Evolutionary conservation across 2,329 filamentous ascomycete species (phyloP).

Genomic region (Microcyclospora pomicola): DNA sequence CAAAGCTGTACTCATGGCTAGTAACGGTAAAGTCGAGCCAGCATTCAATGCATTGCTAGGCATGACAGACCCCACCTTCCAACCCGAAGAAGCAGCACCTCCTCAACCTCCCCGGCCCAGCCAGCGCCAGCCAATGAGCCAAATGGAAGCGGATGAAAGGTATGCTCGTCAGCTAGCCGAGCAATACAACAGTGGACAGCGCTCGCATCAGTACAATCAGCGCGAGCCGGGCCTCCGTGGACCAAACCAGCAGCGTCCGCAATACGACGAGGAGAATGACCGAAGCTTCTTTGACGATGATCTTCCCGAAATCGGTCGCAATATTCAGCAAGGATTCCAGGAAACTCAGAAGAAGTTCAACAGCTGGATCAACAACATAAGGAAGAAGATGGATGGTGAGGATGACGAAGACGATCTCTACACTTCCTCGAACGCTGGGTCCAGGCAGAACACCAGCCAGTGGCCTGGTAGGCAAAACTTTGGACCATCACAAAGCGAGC

Average conservation of each 20-base stretch:
- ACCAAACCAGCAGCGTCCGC: constrained; percentile 34
- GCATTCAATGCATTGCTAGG: constrained; percentile 87
- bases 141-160: constrained; percentile 79
- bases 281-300: constrained; percentile 94
- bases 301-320: constrained; percentile 81
- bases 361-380: constrained; percentile 78
- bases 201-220: constrained; percentile 16
- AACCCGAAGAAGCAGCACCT: constrained; percentile 43
- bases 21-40: constrained; percentile 74
- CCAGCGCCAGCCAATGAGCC: constrained; percentile 50
- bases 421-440: constrained; percentile 11
- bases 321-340: constrained; percentile 82
- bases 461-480: constrained; percentile 22
- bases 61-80: constrained; percentile 42
- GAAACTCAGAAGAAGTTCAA: constrained; percentile 92
- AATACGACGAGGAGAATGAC: constrained; percentile 37
- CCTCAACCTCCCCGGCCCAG: constrained; percentile 67
- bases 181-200: constrained; percentile 50
- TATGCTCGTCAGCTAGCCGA: constrained; percentile 88
- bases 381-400: constrained; percentile 87
- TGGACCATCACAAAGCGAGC: constrained; percentile 23
- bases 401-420: constrained; percentile 56
- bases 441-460: constrained; percentile 12
- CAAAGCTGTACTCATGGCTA: constrained; percentile 77
- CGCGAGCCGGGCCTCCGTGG: constrained; percentile 22